Base-by-base conservation (phyloP, 2,329 filamentous ascomycete genomes). In the Aspergillus jensenii region DNA sequence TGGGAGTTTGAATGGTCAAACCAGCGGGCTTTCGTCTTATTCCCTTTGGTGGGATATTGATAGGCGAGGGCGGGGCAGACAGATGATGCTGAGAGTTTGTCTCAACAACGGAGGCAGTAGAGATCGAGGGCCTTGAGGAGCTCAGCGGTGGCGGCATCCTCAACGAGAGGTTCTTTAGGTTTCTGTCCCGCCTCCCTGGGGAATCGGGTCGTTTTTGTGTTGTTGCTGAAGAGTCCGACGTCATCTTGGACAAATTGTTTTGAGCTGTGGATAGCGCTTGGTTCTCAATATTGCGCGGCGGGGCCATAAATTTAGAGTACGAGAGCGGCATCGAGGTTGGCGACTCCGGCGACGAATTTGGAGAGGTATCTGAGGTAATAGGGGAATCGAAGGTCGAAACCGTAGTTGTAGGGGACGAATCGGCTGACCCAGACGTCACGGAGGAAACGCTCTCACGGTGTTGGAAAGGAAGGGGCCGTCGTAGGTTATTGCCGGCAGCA, bases 321-420 rank as follows among this genome's bases (percentile, higher is more conserved):
- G 77, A 70, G 55, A 81, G 71, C 54, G 90, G 87, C 55, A 92
- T 81, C 56, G 90, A 89, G 55, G 89, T 80, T 1, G 92, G 91
- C 3, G 95, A 97, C 75, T 97, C 93, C 8, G 93, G 93, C 1
- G 93, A 97, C 21, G 93, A 91, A 52, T 89, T 93, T 3, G 95
- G 92, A 5, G 93, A 97, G 7, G 91, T 89, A 67, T 98, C 93
- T 31, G 93, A 93, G 49, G 95, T 82, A 31, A 91, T 90, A 8
- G 91, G 93, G 5, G 93, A 96, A 76, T 96, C 93, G 62, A 93
- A 91, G 19, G 91, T 96, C 6, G 92, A 96, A 50, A 95, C 85
- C 2, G 93, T 96, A 3, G 93, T 97, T 7, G 93, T 98, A 1
- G 95, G 95, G 8, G 93, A 98, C 21, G 93, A 96, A 69, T 96